Evolutionary conservation across 345 rosid genomes (phyloP), one percentile per base, ranked within the genome.

Genomic region (Nasturtium officinale): DNA sequence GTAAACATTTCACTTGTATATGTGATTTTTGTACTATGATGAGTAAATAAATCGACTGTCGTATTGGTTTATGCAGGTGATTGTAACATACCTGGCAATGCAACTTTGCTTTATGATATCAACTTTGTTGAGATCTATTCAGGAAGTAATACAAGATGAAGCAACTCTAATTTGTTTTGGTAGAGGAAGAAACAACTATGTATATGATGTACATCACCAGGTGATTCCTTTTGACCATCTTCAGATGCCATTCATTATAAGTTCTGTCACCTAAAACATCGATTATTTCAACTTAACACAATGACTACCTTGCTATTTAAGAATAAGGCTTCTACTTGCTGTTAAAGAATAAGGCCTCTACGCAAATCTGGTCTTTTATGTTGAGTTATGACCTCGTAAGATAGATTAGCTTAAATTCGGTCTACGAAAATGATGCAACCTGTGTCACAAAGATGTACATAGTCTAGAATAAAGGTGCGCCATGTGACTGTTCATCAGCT

Each of bases 21-120:
- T 45, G 16, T 18, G 5, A 29, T 26, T 16, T 57, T 48, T 69
- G 11, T 37, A 21, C 40, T 21, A 43, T 33, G 26, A 15, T 51
- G 40, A 66, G 29, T 69, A 6, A 9, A 15, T 16, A 26, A 18
- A 1, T 6, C 21, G 26, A 28, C 3, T 58, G 9, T 26, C 30
- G 65, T 67, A 28, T 73, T 73, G 74, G 57, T 51, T 69, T 40
- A 11, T 67, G 33, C 79, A 91, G 98, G 96, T 69, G 98, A 94
- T 73, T 94, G 96, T 83, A 94, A 94, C 76, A 84, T 91, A 77
- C 98, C 98, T 29, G 97, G 79, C 57, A 94, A 89, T 83, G 97
- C 98, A 40, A 94, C 98, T 69, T 88, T 94, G 55, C 71, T 89
- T 5, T 94, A 94, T 74, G 96, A 94, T 78, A 86, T 91, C 59